These are phyloP conservation scores for Pleurotus sapidus DNA, from an alignment of 768 basidiomycete genomes.

Conservation along the genomic window DNA sequence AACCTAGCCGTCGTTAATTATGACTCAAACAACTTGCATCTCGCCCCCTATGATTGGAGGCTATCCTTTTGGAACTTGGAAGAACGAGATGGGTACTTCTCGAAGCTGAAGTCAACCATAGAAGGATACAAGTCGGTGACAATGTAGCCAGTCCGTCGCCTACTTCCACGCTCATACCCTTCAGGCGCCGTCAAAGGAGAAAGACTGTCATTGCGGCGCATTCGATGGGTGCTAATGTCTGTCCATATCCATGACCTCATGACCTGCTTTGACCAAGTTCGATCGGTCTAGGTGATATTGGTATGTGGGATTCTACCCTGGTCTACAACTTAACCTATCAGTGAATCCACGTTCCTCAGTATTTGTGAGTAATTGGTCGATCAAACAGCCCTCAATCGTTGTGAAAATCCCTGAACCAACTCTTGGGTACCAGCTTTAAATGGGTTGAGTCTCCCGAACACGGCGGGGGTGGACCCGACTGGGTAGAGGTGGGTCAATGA, in stretches of 20 bases:
- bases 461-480: conserved; percentile 78
- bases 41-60: conserved; percentile 92
- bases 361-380: conserved; percentile 66
- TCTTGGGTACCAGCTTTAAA: conserved; percentile 60
- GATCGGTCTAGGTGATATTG: conserved; percentile 1
- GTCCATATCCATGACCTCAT: conserved; percentile 16
- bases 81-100: conserved; percentile 87
- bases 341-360: conserved; percentile 41
- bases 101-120: conserved; percentile 74
- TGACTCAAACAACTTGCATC: conserved; percentile 83
- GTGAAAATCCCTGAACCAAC: not conserved
- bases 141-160: not conserved
- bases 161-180: not conserved
- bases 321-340: conserved; percentile 2
- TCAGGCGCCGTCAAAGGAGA: conserved; percentile 63
- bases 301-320: not conserved
- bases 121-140: conserved; percentile 71
- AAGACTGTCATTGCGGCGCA: conserved; percentile 85
- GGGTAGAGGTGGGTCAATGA: conserved; percentile 75
- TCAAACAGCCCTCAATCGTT: conserved; percentile 4
- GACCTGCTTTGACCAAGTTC: not conserved
- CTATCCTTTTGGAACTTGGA: conserved; percentile 89
- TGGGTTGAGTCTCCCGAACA: conserved; percentile 91
- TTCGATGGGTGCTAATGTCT: conserved; percentile 82
- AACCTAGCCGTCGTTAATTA: conserved; percentile 93